phyloP scores from a whole-genome alignment of 495 filamentous ascomycete genomes.

The Glonium stellatum region DNA sequence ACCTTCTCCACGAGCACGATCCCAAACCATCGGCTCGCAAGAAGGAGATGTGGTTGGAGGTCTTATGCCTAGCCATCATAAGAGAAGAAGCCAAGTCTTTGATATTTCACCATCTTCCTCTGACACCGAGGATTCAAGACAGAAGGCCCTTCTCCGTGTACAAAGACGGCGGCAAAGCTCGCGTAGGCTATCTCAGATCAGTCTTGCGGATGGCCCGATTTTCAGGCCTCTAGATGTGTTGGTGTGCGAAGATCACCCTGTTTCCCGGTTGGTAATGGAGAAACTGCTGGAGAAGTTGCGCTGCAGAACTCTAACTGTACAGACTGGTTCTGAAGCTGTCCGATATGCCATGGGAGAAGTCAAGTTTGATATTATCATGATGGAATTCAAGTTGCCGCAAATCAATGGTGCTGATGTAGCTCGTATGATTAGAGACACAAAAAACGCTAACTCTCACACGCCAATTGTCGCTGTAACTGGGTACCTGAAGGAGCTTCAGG shows the following conservation, averaged over 20 bases:
- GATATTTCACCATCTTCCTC: conserved; percentile 97
- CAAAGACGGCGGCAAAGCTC: conserved; percentile 89
- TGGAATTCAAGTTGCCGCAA: conserved; percentile 89
- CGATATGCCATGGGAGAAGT: conserved; percentile 90
- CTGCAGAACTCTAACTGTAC: conserved; percentile 88
- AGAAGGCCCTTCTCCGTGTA: conserved; percentile 86
- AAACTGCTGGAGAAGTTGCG: conserved; percentile 88
- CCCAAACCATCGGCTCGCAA: conserved; percentile 89
- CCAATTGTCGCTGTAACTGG: conserved; percentile 96
- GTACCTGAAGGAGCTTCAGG: conserved; percentile 90
- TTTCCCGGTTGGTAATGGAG: conserved; percentile 96
- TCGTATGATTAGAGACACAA: conserved; percentile 92
- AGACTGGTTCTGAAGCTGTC: conserved; percentile 82
- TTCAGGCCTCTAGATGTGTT: conserved; percentile 91
- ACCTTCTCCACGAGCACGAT: conserved; percentile 62
- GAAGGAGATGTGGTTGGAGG: conserved; percentile 77
- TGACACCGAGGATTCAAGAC: conserved; percentile 88
- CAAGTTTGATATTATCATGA: conserved; percentile 92
- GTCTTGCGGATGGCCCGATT: conserved; percentile 67
- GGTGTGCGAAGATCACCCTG: conserved; percentile 96
- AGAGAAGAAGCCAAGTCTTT: conserved; percentile 87
- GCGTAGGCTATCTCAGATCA: conserved; percentile 82
- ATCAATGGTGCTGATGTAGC: conserved; percentile 93
- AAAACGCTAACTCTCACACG: conserved; percentile 88
- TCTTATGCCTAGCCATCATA: conserved; percentile 67